A percentile compares a stretch with the other conserved stretches of the same genome.
Evolutionary conservation across 2,329 filamentous ascomycete genomes (phyloP).

Genomic region (Pyrenophora teres): DNA sequence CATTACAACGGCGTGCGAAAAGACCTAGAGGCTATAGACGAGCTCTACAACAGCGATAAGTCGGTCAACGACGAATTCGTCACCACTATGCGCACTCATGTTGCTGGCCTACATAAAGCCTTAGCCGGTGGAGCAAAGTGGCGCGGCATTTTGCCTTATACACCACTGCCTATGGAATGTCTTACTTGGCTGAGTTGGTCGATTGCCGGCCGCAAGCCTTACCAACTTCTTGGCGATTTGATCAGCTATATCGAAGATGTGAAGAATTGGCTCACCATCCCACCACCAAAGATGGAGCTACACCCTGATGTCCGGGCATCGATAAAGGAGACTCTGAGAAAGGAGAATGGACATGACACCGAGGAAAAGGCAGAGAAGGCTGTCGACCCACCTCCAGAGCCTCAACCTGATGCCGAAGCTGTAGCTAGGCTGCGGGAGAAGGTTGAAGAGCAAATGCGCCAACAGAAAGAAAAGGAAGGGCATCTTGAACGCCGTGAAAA

Average conservation of each 20-base stretch:
- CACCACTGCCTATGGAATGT: constrained; percentile 1
- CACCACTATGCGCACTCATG: not conserved
- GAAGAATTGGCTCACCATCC: constrained; percentile 6
- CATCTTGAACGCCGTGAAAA: not conserved
- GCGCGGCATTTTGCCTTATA: constrained; percentile 9
- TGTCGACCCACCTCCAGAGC: not conserved
- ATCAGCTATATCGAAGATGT: constrained; percentile 5
- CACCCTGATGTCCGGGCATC: not conserved
- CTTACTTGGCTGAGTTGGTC: constrained; percentile 1
- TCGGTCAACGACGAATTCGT: not conserved
- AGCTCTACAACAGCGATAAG: not conserved
- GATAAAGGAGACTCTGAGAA: not conserved
- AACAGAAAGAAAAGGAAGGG: not conserved
- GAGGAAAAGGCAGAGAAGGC: not conserved
- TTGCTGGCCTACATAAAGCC: not conserved
- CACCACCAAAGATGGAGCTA: not conserved
- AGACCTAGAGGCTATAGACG: constrained; percentile 1
- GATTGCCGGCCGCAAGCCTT: not conserved
- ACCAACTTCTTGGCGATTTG: not conserved
- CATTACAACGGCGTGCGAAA: constrained; percentile 3
- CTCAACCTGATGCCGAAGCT: not conserved
- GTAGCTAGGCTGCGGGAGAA: not conserved
- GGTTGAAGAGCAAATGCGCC: not conserved
- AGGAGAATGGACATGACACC: not conserved
- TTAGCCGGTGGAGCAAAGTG: not conserved